These are phyloP conservation scores for Helotiales sp. DNA, from an alignment of 2,329 filamentous ascomycete species.

Conservation along the genomic window DNA sequence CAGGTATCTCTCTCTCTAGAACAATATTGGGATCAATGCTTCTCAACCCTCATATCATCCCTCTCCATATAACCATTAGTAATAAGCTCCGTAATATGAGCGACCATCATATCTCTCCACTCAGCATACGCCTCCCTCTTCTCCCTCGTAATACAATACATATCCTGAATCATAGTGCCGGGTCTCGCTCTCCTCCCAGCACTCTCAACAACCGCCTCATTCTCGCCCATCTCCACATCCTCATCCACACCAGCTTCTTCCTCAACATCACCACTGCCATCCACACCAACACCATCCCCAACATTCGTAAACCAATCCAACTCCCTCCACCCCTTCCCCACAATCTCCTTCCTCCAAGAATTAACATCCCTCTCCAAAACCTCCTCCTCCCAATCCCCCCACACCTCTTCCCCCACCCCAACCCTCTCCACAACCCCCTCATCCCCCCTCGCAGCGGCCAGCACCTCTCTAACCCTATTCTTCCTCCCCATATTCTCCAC, in stretches of 20 bases:
- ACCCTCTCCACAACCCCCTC: constrained; percentile 51
- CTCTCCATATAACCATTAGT: constrained; percentile 15
- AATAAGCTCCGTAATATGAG: constrained; percentile 55
- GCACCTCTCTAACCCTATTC: constrained; percentile 53
- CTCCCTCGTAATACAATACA: constrained; percentile 71
- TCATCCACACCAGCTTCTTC: constrained; percentile 44
- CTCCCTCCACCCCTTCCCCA: constrained; percentile 53
- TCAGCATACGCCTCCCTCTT: constrained; percentile 62
- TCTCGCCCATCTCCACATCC: constrained; percentile 19
- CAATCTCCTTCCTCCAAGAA: constrained; percentile 62
- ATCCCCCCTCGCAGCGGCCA: constrained; percentile 47
- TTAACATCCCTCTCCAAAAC: constrained; percentile 62
- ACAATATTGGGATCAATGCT: no score
- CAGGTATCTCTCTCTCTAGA: no score
- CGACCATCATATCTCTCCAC: constrained; percentile 69
- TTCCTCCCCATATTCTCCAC: constrained; percentile 53
- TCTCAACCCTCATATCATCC: constrained; percentile 22
- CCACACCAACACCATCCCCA: constrained; percentile 43
- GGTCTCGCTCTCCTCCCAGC: constrained; percentile 28
- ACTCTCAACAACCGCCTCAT: constrained; percentile 21
- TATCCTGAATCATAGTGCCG: constrained; percentile 73
- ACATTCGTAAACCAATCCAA: constrained; percentile 65
- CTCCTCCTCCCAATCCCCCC: constrained; percentile 56
- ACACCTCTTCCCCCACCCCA: constrained; percentile 51
- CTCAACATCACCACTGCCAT: constrained; percentile 39